Evolutionary conservation across 495 filamentous ascomycete genomes (phyloP).

Genomic region (Aspergillus ostianus): DNA sequence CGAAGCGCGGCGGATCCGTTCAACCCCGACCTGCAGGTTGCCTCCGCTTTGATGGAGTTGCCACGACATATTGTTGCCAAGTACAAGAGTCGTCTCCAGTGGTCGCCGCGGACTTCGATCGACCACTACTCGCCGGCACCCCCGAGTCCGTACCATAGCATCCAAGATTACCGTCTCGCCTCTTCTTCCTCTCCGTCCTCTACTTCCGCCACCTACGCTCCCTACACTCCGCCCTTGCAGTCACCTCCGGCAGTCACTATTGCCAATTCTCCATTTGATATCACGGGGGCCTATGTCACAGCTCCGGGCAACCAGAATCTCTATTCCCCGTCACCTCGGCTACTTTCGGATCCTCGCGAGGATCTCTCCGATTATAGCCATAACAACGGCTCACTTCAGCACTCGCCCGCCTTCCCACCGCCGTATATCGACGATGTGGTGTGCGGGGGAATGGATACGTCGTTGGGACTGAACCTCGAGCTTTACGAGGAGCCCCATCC

Average conservation of each 20-base stretch:
- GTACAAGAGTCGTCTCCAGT: conserved; percentile 37
- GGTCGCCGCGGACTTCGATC: conserved; percentile 40
- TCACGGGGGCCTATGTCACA: conserved; percentile 34
- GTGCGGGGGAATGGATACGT: conserved; percentile 27
- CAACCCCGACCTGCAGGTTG: conserved; percentile 34
- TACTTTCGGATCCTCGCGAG: conserved; percentile 37
- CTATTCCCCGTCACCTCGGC: conserved; percentile 37
- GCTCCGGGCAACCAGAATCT: conserved; percentile 31
- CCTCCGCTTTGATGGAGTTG: conserved; percentile 38
- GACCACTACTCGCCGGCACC: conserved; percentile 40
- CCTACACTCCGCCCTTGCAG: conserved; percentile 44
- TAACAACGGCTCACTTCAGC: conserved; percentile 23
- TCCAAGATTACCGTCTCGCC: conserved; percentile 36
- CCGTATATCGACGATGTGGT: conserved; percentile 32
- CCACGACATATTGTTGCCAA: conserved; percentile 36
- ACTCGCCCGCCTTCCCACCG: conserved; percentile 34
- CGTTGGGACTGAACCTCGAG: conserved; percentile 33
- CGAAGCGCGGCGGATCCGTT: conserved; percentile 37
- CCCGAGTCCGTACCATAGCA: conserved; percentile 37
- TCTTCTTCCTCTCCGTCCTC: conserved; percentile 40
- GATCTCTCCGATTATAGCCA: conserved; percentile 33
- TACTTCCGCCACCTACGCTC: conserved; percentile 37
- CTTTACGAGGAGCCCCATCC: conserved; percentile 34
- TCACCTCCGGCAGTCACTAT: conserved; percentile 41
- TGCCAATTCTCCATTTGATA: conserved; percentile 36